A percentile compares a stretch with the other conserved stretches of the same genome.
These are phyloP conservation scores for Pythium rhizo-oryzae DNA, from an alignment of 352 stramenopile genomes.

Conservation along the genomic window DNA sequence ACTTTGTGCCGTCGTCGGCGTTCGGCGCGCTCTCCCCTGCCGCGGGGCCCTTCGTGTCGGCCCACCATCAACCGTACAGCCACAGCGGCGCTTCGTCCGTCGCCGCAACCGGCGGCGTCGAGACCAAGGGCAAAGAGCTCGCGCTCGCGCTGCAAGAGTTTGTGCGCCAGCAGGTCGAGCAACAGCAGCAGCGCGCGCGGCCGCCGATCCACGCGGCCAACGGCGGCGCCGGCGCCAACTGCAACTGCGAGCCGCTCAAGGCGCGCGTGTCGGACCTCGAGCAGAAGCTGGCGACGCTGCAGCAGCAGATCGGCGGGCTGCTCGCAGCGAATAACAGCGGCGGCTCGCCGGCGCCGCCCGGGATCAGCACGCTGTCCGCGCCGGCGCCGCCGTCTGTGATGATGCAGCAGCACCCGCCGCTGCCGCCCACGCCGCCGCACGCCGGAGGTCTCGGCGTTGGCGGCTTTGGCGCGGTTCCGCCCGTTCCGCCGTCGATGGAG, in stretches of 20 bases:
- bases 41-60: conserved; percentile 2
- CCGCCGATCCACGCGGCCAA: neutral
- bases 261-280: conserved; percentile 60
- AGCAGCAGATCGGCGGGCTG: conserved; percentile 40
- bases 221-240: conserved; percentile 13
- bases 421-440: conserved; percentile 18
- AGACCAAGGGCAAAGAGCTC: conserved; percentile 60
- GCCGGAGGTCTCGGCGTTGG: neutral
- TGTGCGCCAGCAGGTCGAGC: conserved; percentile 43
- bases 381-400: conserved; percentile 14
- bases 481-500: neutral
- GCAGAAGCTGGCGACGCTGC: conserved; percentile 46
- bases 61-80: neutral
- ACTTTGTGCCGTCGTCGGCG: conserved; percentile 12
- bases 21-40: conserved; percentile 4
- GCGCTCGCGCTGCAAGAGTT: conserved; percentile 63
- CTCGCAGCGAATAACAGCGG: neutral
- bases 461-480: neutral
- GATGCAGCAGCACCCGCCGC: conserved; percentile 29
- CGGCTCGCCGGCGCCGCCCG: neutral
- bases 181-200: conserved; percentile 21
- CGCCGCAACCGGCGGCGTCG: conserved; percentile 28
- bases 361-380: neutral
- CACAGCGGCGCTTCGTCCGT: neutral
- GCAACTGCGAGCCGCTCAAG: conserved; percentile 47